Conservation (phyloP, 2,329 filamentous ascomycete species). For the Trichoderma atrobrunneum region DNA sequence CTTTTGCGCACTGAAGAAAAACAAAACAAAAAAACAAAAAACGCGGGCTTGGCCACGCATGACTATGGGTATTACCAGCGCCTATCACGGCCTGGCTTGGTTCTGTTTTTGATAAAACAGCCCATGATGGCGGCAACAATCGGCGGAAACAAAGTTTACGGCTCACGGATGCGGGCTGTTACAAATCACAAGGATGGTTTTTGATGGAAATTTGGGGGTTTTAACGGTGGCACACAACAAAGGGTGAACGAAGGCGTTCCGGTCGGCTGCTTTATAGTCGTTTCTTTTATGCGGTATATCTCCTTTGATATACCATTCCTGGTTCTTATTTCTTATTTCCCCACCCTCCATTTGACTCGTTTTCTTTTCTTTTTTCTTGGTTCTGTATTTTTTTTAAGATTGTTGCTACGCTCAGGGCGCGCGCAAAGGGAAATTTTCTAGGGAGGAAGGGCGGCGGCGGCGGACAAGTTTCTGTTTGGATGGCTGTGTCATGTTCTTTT, state of each 20-base stretch:
- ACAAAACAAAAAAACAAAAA: not conserved
- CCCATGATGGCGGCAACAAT: conserved; percentile 10
- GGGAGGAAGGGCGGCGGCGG: not conserved
- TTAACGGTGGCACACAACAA: conserved; percentile 18
- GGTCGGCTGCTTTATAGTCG: conserved; percentile 24
- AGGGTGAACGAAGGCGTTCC: conserved; percentile 25
- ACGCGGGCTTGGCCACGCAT: conserved; percentile 1
- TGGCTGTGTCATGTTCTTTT: not conserved
- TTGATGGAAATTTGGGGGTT: conserved; percentile 19
- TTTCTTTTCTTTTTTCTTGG: conserved; percentile 5
- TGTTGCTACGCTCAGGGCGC: conserved; percentile 17
- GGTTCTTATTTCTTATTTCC: conserved; percentile 12
- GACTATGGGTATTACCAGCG: conserved; percentile 9
- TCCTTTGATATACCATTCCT: not conserved
- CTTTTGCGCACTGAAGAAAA: conserved; percentile 8
- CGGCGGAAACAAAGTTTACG: not conserved
- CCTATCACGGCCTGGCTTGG: conserved; percentile 4
- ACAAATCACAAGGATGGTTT: conserved; percentile 24
- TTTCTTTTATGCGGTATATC: conserved; percentile 14
- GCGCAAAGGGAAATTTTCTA: conserved; percentile 12
- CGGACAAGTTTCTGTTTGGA: conserved; percentile 12
- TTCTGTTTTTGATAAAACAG: not conserved
- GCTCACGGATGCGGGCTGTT: conserved; percentile 17
- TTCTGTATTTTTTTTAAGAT: conserved; percentile 10
- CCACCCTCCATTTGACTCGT: conserved; percentile 6